These are phyloP conservation scores for Coccomyxa subellipsoidea DNA, from an alignment of 163 green algal genomes.

Conservation along the genomic window DNA sequence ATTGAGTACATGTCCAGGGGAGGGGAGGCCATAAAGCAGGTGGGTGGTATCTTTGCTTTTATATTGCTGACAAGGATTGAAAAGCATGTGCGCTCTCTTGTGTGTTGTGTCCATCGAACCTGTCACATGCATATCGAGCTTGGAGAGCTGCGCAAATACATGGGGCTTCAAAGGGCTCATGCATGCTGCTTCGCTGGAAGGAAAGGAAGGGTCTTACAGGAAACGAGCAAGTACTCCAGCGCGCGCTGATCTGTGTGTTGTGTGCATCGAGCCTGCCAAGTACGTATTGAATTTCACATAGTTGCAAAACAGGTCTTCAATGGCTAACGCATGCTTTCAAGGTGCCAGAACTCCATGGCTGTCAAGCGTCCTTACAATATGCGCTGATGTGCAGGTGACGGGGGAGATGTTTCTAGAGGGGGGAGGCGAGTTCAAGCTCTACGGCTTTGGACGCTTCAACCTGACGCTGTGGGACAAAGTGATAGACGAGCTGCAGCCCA, in stretches of 20 bases:
- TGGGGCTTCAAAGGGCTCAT: too few species aligned
- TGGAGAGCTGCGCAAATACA: too few species aligned
- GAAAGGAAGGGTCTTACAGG: too few species aligned
- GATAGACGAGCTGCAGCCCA: not conserved
- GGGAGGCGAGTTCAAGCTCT: not conserved
- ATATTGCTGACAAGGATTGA: not conserved
- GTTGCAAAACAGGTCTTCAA: not conserved
- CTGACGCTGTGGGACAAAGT: slow-evolving; percentile 8
- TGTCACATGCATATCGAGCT: too few species aligned
- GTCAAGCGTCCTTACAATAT: not conserved
- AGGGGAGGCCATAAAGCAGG: not conserved
- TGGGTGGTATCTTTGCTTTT: not conserved
- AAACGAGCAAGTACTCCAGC: too few species aligned
- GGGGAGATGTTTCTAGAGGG: not conserved
- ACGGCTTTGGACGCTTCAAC: not conserved
- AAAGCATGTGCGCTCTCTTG: not conserved
- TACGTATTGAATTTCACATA: too few species aligned
- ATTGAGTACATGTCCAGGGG: not conserved
- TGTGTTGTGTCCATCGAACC: not conserved
- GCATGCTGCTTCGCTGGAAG: too few species aligned
- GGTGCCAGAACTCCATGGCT: not conserved
- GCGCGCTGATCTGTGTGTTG: not conserved
- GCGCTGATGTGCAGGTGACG: not conserved
- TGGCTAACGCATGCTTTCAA: not conserved
- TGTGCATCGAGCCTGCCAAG: not conserved